These are phyloP conservation scores for Emiliania huxleyi DNA, from an alignment of 78 protist species.

Conservation along the genomic window DNA sequence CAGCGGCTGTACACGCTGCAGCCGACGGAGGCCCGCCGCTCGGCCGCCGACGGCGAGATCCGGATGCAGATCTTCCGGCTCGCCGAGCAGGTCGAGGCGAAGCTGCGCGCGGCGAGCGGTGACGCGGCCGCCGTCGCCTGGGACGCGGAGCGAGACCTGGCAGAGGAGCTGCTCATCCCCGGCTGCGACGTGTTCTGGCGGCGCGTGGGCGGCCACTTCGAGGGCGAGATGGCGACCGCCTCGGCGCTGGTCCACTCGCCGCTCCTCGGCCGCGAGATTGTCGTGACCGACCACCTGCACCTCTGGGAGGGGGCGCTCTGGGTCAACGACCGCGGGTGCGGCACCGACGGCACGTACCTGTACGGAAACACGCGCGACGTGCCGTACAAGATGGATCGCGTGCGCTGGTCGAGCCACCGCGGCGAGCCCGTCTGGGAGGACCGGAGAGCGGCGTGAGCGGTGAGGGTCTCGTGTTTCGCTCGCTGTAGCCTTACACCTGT, in stretches of 20 bases:
- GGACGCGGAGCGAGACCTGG: neutral
- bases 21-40: too few species aligned
- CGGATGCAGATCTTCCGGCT: neutral
- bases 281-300: neutral
- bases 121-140: neutral
- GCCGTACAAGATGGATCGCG: neutral
- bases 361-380: neutral
- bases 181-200: neutral
- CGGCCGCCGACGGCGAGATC: neutral
- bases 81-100: neutral
- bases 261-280: neutral
- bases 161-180: neutral
- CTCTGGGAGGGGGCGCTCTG: neutral
- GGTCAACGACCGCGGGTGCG: conserved; percentile 5
- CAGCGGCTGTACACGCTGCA: neutral
- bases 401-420: too few species aligned
- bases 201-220: neutral
- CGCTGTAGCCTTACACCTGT: too few species aligned
- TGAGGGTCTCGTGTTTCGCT: too few species aligned
- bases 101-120: neutral
- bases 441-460: too few species aligned
- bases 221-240: neutral
- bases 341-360: neutral
- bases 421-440: too few species aligned
- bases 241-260: neutral